Conservation (phyloP, 108 stramenopile species). For the Pseudonitzschia multiseries region DNA sequence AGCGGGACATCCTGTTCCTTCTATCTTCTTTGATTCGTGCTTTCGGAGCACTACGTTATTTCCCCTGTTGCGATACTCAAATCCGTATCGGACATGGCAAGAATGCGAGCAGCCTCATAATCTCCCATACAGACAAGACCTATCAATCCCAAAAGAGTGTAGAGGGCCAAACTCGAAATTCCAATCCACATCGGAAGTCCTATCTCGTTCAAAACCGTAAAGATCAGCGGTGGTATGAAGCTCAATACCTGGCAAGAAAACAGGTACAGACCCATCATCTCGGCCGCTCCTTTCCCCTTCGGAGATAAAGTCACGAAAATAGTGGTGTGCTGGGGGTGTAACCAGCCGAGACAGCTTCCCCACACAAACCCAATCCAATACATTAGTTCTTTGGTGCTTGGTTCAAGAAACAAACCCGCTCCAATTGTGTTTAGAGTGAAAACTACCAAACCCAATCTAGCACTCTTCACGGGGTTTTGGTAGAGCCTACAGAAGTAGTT, state of each 20-base stretch:
- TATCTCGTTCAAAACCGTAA: conserved; percentile 61
- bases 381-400: conserved; percentile 39
- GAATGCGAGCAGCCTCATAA: not conserved
- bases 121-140: not conserved
- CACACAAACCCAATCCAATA: not conserved
- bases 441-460: not conserved
- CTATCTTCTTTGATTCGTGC: not conserved
- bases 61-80: not conserved
- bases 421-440: not conserved
- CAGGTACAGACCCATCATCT: conserved; percentile 66
- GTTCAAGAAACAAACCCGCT: conserved; percentile 33
- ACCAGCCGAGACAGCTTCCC: not conserved
- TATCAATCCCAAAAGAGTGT: conserved; percentile 14
- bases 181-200: conserved; percentile 45
- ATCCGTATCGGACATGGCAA: not conserved
- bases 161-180: conserved; percentile 31
- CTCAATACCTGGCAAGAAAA: conserved; percentile 52
- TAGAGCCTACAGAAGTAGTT: not conserved
- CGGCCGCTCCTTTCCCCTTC: conserved; percentile 50
- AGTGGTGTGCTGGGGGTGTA: not conserved
- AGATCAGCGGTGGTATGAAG: conserved; percentile 70
- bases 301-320: conserved; percentile 16
- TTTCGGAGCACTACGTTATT: not conserved
- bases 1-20: no score
- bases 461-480: not conserved